phyloP scores from a whole-genome alignment of 2,329 filamentous ascomycete species.

The Cordyceps javanica region DNA sequence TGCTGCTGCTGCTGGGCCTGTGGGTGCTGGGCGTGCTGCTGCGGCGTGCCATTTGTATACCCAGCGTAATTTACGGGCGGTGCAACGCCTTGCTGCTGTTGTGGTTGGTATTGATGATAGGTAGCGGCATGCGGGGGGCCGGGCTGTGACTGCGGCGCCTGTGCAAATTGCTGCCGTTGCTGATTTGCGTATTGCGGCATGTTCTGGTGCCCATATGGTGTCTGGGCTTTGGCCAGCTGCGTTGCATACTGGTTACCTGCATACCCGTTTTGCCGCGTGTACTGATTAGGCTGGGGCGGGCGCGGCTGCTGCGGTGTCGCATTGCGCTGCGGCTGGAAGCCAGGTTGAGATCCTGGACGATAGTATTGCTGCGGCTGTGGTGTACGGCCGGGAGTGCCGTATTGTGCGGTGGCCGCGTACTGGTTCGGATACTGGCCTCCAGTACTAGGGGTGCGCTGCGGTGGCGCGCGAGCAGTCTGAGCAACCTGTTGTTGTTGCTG shows the following conservation, averaged over 20 bases:
- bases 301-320: constrained; percentile 27
- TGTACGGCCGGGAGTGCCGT: constrained; percentile 40
- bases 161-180: constrained; percentile 37
- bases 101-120: constrained; percentile 32
- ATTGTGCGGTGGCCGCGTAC: constrained; percentile 38
- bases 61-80: constrained; percentile 29
- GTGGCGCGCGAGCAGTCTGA: constrained; percentile 27
- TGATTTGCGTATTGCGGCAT: constrained; percentile 43
- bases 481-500: constrained; percentile 23
- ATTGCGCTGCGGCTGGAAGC: constrained; percentile 29
- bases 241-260: constrained; percentile 42
- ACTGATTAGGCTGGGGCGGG: constrained; percentile 40
- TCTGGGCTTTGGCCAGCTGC: constrained; percentile 46
- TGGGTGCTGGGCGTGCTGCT: constrained; percentile 23
- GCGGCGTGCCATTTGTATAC: constrained; percentile 36
- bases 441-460: constrained; percentile 33
- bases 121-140: constrained; percentile 32
- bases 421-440: constrained; percentile 38
- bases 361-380: constrained; percentile 37
- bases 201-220: constrained; percentile 45
- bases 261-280: constrained; percentile 40
- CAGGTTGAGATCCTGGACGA: constrained; percentile 15
- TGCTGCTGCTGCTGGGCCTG: constrained; percentile 23
- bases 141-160: constrained; percentile 32
- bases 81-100: constrained; percentile 28